These are phyloP conservation scores for Plantago ovata DNA, from an alignment of 257 asterid genomes.

Conservation along the genomic window DNA sequence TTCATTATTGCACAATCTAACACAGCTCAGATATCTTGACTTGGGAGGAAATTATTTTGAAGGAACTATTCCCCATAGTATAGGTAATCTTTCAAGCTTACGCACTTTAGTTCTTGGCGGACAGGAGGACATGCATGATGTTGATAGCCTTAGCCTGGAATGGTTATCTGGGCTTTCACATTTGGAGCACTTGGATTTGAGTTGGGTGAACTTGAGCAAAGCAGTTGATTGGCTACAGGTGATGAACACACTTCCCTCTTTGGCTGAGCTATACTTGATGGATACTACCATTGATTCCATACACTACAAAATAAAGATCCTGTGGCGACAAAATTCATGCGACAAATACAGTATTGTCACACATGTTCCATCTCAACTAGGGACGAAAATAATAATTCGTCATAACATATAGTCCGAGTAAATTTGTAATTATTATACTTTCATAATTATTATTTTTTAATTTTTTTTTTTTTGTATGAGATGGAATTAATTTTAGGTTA, in stretches of 20 bases:
- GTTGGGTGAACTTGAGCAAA: constrained; percentile 13
- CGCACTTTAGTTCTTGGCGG: constrained; percentile 2
- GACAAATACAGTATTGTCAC: no score
- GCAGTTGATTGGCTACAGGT: constrained; percentile 19
- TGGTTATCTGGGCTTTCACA: constrained; percentile 26
- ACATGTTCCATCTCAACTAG: no score
- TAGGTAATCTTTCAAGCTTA: constrained; percentile 27
- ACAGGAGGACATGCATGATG: background rate
- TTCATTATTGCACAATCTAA: no score
- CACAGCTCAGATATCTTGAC: constrained; percentile 26
- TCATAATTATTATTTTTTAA: no score
- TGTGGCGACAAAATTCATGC: no score
- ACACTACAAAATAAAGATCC: no score
- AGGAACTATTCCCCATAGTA: constrained; percentile 10
- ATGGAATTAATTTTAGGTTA: no score
- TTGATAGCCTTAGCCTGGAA: constrained; percentile 15
- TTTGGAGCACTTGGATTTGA: constrained; percentile 18
- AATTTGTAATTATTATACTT: no score
- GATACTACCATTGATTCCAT: background rate
- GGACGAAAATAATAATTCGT: no score
- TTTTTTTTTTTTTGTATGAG: no score
- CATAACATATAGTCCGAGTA: no score
- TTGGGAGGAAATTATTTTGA: constrained; percentile 17
- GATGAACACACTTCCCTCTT: constrained; percentile 20
- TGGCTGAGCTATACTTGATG: constrained; percentile 12